Evolutionary conservation across 805 yeast genomes (phyloP), one percentile per base, ranked within the genome.

Genomic region (Brettanomyces nanus): DNA sequence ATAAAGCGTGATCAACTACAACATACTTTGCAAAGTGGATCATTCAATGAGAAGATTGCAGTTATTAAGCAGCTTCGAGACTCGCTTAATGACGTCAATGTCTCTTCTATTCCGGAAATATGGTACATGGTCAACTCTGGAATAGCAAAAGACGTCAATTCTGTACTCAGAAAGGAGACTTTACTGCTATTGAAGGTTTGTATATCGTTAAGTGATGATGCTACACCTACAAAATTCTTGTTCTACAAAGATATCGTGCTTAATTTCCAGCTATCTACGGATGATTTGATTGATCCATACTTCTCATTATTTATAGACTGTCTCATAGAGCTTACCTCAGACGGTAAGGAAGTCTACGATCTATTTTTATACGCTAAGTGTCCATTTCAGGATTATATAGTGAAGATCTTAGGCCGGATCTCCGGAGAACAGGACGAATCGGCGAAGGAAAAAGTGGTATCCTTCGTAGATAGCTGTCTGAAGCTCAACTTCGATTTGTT

Each of bases 81-180:
- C 2, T 63, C 75, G 3, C 56, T 85, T 2, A 68, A 68, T 18
- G 71, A 67, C 34, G 68, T 67, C 35, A 63, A 78, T 3, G 68
- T 77, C 3, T 66, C 79, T 0, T 71, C 81, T 3, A 66, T 84
- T 4, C 77, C 85, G 0, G 87, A 82, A 44, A 66, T 85, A 2
- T 85, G 95, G 95, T 75, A 79, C 53, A 59, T 77, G 36, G 79
- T 81, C 0, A 62, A 72, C 42, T 73, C 69, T 36, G 57, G 80
- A 53, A 65, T 83, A 36, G 61, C 62, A 5, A 52, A 60, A 0
- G 52, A 54, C 3, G 53, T 49, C 23, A 49, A 48, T 17, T 39
- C 54, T 1, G 62, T 58, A 14, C 55, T 65, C 3, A 59, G 80
- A 20, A 58, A 69, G 23, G 69, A 71, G 1, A 77, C 79, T 0